Conservation (phyloP, 192 early-diverging fungal genomes). For the Coemansia asiatica region DNA sequence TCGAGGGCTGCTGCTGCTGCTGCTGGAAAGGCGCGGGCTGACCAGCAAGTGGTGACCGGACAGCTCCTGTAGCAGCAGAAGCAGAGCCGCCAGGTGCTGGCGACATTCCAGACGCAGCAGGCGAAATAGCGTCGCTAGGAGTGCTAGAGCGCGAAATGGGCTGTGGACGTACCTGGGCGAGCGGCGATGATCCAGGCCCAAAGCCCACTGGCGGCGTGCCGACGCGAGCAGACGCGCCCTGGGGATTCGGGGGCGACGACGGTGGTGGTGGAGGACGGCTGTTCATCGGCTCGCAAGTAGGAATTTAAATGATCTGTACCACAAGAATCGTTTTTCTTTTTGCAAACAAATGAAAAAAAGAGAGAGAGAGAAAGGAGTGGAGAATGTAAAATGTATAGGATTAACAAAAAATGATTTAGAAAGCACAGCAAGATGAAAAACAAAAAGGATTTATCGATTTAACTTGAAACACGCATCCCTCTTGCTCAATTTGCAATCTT, state of each 20-base stretch:
- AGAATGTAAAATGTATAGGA: background rate
- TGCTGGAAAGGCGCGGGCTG: conserved; percentile 37
- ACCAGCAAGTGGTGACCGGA: conserved; percentile 38
- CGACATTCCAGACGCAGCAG: conserved; percentile 9
- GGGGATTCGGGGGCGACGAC: conserved; percentile 18
- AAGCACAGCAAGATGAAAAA: background rate
- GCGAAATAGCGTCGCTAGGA: conserved; percentile 19
- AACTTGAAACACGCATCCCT: background rate
- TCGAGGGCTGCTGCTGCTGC: too few relatives aligned
- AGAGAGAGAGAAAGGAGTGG: background rate
- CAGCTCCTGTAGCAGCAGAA: background rate
- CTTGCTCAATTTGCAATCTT: background rate
- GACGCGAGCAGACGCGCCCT: conserved; percentile 20
- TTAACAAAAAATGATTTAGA: background rate
- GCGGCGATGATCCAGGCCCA: conserved; percentile 50
- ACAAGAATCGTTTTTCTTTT: background rate
- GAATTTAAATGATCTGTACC: background rate
- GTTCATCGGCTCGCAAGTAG: conserved; percentile 16
- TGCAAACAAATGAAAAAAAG: background rate
- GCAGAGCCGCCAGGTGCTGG: conserved; percentile 14
- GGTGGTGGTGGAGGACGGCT: conserved; percentile 36
- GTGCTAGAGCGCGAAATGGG: conserved; percentile 44
- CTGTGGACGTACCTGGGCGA: conserved; percentile 45
- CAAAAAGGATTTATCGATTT: background rate
- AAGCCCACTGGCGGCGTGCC: conserved; percentile 48